Evolutionary conservation across 1,284 basidiomycete genomes (phyloP), one percentile per base, ranked within the genome.

Genomic region (Coniferiporia sulphurascens): DNA sequence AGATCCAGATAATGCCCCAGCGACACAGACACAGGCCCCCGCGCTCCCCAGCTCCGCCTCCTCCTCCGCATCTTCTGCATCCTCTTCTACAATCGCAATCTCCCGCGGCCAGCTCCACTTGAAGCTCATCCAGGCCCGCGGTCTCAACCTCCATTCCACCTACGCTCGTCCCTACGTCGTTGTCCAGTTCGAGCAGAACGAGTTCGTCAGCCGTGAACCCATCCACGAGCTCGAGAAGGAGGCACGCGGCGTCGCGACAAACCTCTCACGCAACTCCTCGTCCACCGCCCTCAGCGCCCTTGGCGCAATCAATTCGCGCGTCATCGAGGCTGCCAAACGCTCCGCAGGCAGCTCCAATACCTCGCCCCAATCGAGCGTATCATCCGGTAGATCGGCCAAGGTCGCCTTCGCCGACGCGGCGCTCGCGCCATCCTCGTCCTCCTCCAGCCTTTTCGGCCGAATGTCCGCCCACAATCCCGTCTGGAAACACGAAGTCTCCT

Each of bases 401-500:
- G 15, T 45, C 55, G 9, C 58, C 58, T 38, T 45, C 48, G 43
- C 57, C 57, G n/a, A 46, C 58, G 53, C 48, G 22, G 64, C 63
- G 50, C 63, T 21, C 65, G 64, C 67, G 44, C 66, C 72, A 35
- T 71, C 74, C 48, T 72, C 66, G 44, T 27, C 27, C 27, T 70
- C 76, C 22, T 77, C 77, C 36, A 77, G 81, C 19, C 76, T 89
- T 48, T 87, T 90, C 66, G 83, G 83, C 62, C 78, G 83, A 59
- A 73, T 82, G 53, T 85, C 83, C 50, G 79, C 90, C 46, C 85
- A 92, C 70, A 98, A 95, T 76, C 96, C 97, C 10, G 88, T 96
- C 15, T 99, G 97, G 97, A 98, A 99, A 76, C 95, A 98, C 73
- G 90, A 98, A 73, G 96, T 98, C 51, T 89, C 92, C 44, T 98